Evolutionary conservation across 768 basidiomycete species (phyloP).

Genomic region (Kwoniella europaea): DNA sequence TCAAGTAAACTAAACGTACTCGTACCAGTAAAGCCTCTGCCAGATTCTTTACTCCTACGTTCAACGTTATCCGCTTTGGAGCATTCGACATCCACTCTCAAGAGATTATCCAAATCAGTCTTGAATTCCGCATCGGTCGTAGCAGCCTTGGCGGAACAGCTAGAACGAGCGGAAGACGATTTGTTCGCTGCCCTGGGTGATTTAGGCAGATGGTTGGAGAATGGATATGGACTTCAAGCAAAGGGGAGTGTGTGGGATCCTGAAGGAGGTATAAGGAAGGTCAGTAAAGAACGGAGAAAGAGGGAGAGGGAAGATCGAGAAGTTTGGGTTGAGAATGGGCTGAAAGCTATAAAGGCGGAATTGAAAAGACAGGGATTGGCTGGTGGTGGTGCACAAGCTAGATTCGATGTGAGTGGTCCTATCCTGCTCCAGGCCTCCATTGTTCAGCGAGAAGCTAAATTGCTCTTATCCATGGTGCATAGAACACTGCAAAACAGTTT

Average conservation of each 20-base stretch:
- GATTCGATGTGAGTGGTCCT: slow-evolving; percentile 42
- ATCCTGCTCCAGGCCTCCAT: too few relatives aligned
- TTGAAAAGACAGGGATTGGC: slow-evolving; percentile 49
- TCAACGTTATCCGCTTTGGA: slow-evolving; percentile 46
- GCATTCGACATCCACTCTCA: slow-evolving; percentile 39
- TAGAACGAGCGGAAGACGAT: slow-evolving; percentile 51
- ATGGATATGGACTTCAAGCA: slow-evolving; percentile 36
- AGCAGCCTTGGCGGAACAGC: slow-evolving; percentile 33
- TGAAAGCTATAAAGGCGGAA: slow-evolving; percentile 39
- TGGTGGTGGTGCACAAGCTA: slow-evolving; percentile 41
- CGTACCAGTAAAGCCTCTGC: slow-evolving; percentile 36
- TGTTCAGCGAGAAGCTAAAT: too few relatives aligned
- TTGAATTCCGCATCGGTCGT: slow-evolving; percentile 23
- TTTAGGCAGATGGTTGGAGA: slow-evolving; percentile 44
- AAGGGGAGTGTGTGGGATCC: slow-evolving; percentile 35
- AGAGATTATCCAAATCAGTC: slow-evolving; percentile 42
- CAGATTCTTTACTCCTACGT: slow-evolving; percentile 47
- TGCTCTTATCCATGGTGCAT: neutral
- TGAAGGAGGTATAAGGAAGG: slow-evolving; percentile 33
- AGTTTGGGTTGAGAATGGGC: slow-evolving; percentile 38
- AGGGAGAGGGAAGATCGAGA: slow-evolving; percentile 45
- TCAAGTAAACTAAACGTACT: neutral
- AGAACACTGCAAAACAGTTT: slow-evolving; percentile 46
- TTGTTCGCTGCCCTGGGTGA: slow-evolving; percentile 40
- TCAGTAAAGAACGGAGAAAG: slow-evolving; percentile 41